Evolutionary conservation across 441 rosid genomes (phyloP).

Genomic region (Kokia cookei): DNA sequence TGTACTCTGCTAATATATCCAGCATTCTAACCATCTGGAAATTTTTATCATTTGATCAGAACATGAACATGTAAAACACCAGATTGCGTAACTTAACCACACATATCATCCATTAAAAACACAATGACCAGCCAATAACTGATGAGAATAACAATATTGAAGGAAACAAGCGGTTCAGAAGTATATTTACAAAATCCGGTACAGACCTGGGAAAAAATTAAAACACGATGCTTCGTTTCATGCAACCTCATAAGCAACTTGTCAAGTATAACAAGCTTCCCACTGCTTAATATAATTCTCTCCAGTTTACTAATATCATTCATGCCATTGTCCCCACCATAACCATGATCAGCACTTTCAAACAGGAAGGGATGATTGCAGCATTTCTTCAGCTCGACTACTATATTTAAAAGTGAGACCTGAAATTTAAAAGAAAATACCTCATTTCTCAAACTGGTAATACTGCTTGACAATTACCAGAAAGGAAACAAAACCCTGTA

Average conservation of each 20-base stretch:
- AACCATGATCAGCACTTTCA: constrained; percentile 99
- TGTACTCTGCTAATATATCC: constrained; percentile 92
- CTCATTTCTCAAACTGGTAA: constrained; percentile 9
- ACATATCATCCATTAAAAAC: constrained; percentile 2
- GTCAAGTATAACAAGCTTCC: constrained; percentile 97
- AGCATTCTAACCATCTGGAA: constrained; percentile 98
- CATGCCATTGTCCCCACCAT: constrained; percentile 73
- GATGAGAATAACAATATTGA: neutral
- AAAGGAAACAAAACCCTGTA: constrained; percentile 12
- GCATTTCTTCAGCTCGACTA: constrained; percentile 99
- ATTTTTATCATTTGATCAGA: constrained; percentile 7
- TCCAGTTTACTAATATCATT: constrained; percentile 83
- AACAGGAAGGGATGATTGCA: constrained; percentile 99
- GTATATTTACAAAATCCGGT: constrained; percentile 1
- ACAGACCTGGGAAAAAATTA: constrained; percentile 96
- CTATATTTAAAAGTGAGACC: constrained; percentile 99
- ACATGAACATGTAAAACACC: neutral
- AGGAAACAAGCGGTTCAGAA: neutral
- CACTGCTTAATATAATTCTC: constrained; percentile 93
- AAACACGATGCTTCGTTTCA: constrained; percentile 96
- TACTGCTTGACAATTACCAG: neutral
- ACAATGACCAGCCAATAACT: neutral
- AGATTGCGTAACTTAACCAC: constrained; percentile 5
- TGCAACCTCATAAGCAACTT: constrained; percentile 91
- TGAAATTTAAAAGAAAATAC: constrained; percentile 27